Base-by-base conservation (phyloP, 2,329 filamentous ascomycete species). In the Aureobasidium leucospermi region DNA sequence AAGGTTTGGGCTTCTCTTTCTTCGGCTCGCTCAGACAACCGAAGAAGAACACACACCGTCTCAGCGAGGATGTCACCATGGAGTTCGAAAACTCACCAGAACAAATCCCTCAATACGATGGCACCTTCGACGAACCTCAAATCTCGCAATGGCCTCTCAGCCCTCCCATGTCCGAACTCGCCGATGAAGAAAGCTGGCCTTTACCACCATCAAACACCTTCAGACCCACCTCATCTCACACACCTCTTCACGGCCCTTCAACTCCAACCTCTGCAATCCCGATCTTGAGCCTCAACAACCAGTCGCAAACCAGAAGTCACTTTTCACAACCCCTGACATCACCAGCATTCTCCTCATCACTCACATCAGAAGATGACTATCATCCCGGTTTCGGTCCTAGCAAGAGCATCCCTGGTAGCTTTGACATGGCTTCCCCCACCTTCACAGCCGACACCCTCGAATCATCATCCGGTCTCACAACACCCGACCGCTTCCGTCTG, bases 381-480 rank as follows among this genome's bases (percentile, higher is more conserved):
- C 55, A 58, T 34, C 43, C 61, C 9, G 46, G 32, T 38, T 36
- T 42, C 28, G 32, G 39, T 16, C 45, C 45, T 19, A 36, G 28
- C 36, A 55, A 52, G 52, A 43, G 32, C 19, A 41, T 53, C 46
- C 42, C 42, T 42, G 47, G 52, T 29, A 58, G 32, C 49, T 62
- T 65, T 53, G 66, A 65, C 47, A 60, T 69, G 29, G 58, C 60
- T 23, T 72, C 70, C 4, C 70, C 70, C 8, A 69, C 68, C 11
- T 70, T 72, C 61, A 67, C 66, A 34, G 68, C 66, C 42, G 65
- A 65, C 36, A 72, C 70, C 15, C 53, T 70, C 28, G 69, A 67
- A 62, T 58, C 53, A 6, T 57, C 53, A 13, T 42, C 55, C 23
- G 43, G 23, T 15, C 23, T 48, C 43, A 36, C 55, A 32, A 58